Conservation (phyloP, 2,329 filamentous ascomycete species). For the Fusarium tricinctum region DNA sequence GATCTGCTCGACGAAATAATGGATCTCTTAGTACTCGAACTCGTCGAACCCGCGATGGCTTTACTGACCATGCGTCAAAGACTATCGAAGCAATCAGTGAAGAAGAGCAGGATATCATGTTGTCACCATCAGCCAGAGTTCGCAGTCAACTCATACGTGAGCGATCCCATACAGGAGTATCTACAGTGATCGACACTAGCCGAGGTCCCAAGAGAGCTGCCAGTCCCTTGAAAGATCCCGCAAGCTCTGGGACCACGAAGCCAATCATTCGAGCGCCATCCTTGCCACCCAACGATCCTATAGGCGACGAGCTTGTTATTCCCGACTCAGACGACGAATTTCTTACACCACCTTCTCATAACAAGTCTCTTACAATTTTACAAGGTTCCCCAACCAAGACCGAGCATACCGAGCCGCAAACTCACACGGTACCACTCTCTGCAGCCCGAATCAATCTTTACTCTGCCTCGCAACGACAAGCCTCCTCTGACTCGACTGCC, state of each 20-base stretch:
- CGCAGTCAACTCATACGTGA: conserved; percentile 31
- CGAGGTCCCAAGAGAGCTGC: conserved; percentile 20
- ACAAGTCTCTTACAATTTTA: conserved; percentile 31
- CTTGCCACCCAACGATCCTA: not conserved
- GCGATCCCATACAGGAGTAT: conserved; percentile 16
- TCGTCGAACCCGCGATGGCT: conserved; percentile 37
- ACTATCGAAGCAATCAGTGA: conserved; percentile 31
- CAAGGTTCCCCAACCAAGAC: conserved; percentile 12
- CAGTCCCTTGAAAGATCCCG: conserved; percentile 21
- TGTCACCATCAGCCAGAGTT: conserved; percentile 49
- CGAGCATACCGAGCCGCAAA: not conserved
- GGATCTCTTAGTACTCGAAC: conserved; percentile 34
- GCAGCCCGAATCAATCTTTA: conserved; percentile 7
- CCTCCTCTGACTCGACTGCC: conserved; percentile 27
- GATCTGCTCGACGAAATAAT: conserved; percentile 44
- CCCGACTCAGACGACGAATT: conserved; percentile 72
- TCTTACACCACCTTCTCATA: conserved; percentile 54
- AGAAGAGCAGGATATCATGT: conserved; percentile 40
- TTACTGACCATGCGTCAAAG: conserved; percentile 6
- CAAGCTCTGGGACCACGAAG: conserved; percentile 17
- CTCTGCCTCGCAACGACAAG: conserved; percentile 29
- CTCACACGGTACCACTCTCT: not conserved
- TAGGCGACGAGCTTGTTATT: conserved; percentile 58
- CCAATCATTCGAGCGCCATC: not conserved
- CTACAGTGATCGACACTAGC: conserved; percentile 11